A percentile compares a stretch with the other conserved stretches of the same genome.
Evolutionary conservation across 352 stramenopile genomes (phyloP).

Genomic region (Globisporangium nagaii): DNA sequence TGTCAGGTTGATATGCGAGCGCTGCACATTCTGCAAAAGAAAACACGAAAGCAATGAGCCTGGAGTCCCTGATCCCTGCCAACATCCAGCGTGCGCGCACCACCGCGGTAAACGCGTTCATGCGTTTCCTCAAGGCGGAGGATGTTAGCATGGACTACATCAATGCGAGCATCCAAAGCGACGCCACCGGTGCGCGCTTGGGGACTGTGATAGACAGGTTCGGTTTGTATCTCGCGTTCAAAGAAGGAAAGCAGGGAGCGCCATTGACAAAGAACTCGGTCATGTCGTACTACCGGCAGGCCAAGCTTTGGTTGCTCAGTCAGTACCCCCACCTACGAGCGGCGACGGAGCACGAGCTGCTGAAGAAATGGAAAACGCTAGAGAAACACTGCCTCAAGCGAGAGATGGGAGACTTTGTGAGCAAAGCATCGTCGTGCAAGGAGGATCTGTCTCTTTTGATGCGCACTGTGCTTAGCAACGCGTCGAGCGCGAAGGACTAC

Average conservation of each 20-base stretch:
- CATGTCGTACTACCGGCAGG: not conserved
- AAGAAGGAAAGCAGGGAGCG: not conserved
- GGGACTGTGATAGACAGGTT: constrained; percentile 6
- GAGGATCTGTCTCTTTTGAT: not conserved
- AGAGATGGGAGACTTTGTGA: not conserved
- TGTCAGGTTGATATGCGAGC: no score
- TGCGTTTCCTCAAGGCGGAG: not conserved
- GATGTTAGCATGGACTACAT: constrained; percentile 4
- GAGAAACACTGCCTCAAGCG: not conserved
- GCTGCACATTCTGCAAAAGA: no score
- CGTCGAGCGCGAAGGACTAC: not conserved
- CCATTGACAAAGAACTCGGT: not conserved
- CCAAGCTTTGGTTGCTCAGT: not conserved
- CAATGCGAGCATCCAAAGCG: not conserved
- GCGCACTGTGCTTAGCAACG: not conserved
- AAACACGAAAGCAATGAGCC: no score
- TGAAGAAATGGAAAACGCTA: not conserved
- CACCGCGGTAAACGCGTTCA: not conserved
- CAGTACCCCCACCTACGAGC: not conserved
- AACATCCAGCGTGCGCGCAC: not conserved
- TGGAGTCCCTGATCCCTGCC: not conserved
- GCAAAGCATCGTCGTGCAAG: not conserved
- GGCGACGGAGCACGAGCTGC: no score
- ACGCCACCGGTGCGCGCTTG: not conserved
- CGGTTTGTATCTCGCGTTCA: constrained; percentile 5